Percentiles rank a stretch among this genome's conserved stretches.
phyloP scores from a whole-genome alignment of 164 flowering plant genomes.

The Aristolochia contorta region DNA sequence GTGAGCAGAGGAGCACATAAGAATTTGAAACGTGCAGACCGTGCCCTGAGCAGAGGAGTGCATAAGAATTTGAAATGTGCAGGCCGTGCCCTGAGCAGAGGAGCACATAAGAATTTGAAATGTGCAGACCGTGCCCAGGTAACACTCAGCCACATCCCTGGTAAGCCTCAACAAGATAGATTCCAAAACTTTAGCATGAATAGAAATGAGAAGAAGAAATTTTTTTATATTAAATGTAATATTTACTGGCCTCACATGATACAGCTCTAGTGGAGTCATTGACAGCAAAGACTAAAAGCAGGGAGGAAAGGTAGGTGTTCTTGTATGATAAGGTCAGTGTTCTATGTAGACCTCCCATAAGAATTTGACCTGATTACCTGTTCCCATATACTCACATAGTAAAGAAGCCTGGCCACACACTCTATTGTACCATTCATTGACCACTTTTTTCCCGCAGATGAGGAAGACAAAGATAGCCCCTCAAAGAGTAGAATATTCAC shows the following conservation, averaged over 20 bases:
- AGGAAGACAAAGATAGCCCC: neutral
- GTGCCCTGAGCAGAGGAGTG: too few species aligned
- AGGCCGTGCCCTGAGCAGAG: too few species aligned
- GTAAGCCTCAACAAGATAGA: slow-evolving; percentile 21
- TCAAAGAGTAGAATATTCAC: neutral
- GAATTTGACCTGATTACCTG: neutral
- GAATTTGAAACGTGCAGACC: slow-evolving; percentile 85
- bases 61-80: too few species aligned
- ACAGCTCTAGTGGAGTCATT: slow-evolving; percentile 70
- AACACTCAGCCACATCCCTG: slow-evolving; percentile 71
- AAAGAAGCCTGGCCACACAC: too few species aligned
- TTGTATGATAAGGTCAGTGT: slow-evolving; percentile 67
- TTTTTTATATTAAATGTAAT: too few species aligned
- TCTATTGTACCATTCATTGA: neutral
- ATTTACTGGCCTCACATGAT: neutral
- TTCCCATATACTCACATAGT: too few species aligned
- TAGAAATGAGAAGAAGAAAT: too few species aligned
- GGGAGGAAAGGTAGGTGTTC: slow-evolving; percentile 76
- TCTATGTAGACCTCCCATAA: too few species aligned
- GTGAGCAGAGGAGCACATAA: slow-evolving; percentile 89
- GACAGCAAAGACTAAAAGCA: slow-evolving; percentile 49
- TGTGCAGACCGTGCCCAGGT: slow-evolving; percentile 86
- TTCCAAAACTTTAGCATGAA: too few species aligned
- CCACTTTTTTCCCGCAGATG: neutral
- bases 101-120: slow-evolving; percentile 81